phyloP scores from a whole-genome alignment of 352 stramenopile species.

The Globisporangium abappressorium region DNA sequence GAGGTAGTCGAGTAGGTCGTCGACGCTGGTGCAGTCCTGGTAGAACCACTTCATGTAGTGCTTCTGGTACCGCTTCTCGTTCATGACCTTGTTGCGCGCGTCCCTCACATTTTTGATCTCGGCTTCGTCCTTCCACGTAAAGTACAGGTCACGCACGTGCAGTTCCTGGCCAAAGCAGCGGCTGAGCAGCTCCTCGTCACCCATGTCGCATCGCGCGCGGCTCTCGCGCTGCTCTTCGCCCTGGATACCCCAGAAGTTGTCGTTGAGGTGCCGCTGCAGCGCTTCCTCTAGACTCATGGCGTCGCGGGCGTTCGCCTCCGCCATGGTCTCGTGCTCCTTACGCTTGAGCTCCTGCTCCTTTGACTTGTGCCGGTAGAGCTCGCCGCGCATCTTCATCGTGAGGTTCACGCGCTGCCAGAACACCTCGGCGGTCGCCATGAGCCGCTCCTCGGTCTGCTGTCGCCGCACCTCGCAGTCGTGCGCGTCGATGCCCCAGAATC shows the following conservation, averaged over 20 bases:
- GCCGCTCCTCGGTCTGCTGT: constrained; percentile 37
- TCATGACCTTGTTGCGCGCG: constrained; percentile 20
- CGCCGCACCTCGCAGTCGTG: constrained; percentile 40
- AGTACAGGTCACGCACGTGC: constrained; percentile 27
- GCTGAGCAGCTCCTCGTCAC: constrained; percentile 34
- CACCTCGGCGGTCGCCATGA: constrained; percentile 34
- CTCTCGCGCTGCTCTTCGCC: constrained; percentile 42
- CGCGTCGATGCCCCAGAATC: constrained; percentile 51
- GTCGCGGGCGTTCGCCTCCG: constrained; percentile 27
- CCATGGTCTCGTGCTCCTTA: constrained; percentile 22
- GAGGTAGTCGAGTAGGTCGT: constrained; percentile 51
- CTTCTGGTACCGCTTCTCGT: constrained; percentile 40
- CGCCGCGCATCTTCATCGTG: constrained; percentile 19
- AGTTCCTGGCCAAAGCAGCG: constrained; percentile 28
- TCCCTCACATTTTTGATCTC: constrained; percentile 13
- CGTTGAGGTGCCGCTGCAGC: constrained; percentile 39
- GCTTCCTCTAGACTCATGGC: constrained; percentile 37
- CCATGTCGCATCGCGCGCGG: constrained; percentile 31
- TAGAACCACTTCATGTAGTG: constrained; percentile 71
- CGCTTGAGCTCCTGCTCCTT: constrained; percentile 27
- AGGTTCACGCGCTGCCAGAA: constrained; percentile 46
- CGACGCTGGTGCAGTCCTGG: constrained; percentile 42
- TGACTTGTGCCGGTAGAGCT: constrained; percentile 18
- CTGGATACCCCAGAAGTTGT: constrained; percentile 65
- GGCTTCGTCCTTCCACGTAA: constrained; percentile 33